Evolutionary conservation across 2,329 filamentous ascomycete species (phyloP), one percentile per base, ranked within the genome.

Genomic region (Seiridium unicorne): DNA sequence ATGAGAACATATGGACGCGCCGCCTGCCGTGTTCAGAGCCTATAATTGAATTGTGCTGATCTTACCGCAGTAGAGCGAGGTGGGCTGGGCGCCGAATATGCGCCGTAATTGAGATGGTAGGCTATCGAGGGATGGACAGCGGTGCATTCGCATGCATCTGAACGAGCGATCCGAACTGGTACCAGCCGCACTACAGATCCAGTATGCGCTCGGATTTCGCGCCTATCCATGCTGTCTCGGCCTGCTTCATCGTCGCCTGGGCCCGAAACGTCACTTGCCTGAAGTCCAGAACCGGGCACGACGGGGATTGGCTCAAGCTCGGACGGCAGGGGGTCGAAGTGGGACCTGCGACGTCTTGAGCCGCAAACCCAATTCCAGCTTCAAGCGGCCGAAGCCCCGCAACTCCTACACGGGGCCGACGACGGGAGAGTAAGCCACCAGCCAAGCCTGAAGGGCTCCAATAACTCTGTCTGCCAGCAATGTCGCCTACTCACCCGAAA

Each of bases 251-350:
- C 75, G 69, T 59, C 64, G 49, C 69, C 66, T 65, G 71, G 67
- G 70, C 66, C 60, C 75, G 76, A 78, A 77, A 78, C 76, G 63
- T 64, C 64, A 61, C 61, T 63, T 70, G 72, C 71, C 68, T 73
- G 70, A 72, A 68, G 67, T 69, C 60, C 68, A 31, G 59, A 58
- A 55, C 32, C 13, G 59, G 7, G 11, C 3, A 34, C 31, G 36
- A n/a, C 54, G 54, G 48, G 67, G 61, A 72, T 68, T 73, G 68
- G 69, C 51, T 60, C 31, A 31, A 18, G 6, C 8, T n/a, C n/a
- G 26, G 57, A 62, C 38, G 57, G 62, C 64, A 62, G 65, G 36
- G 63, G 44, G 58, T 48, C 59, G 62, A 63, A 59, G 68, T 64
- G 63, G 64, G 58, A 63, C 65, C 65, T 73, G 73, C 69, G 72